phyloP scores from a whole-genome alignment of 75 land plant genomes.

The Pinus taeda region DNA sequence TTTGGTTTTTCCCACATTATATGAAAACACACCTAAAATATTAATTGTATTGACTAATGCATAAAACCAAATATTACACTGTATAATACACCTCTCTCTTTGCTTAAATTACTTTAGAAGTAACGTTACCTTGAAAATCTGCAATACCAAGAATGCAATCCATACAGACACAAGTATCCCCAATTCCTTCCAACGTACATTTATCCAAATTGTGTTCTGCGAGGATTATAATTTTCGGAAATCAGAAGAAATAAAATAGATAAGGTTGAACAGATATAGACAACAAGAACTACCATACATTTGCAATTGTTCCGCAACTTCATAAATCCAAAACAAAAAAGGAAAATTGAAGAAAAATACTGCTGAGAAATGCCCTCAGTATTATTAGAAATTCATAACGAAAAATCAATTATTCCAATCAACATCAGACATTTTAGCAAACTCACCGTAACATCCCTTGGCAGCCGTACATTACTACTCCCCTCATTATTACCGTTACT shows the following conservation, averaged over 20 bases:
- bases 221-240: conserved; percentile 26
- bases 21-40: background rate
- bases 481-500: background rate
- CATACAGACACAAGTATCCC: conserved; percentile 43
- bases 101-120: background rate
- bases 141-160: conserved; percentile 55
- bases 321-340: too few relatives aligned
- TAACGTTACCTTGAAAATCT: conserved; percentile 72
- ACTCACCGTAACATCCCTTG: background rate
- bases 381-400: too few relatives aligned
- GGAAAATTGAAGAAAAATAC: too few relatives aligned
- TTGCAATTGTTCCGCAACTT: too few relatives aligned
- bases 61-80: background rate
- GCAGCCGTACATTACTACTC: background rate
- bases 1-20: background rate
- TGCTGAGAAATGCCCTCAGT: too few relatives aligned
- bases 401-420: background rate
- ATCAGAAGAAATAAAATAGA: background rate
- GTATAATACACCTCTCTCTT: background rate
- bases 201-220: conserved; percentile 38
- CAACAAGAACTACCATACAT: too few relatives aligned
- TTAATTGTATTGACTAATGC: background rate
- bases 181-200: conserved; percentile 54
- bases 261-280: background rate
- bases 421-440: conserved; percentile 1